Conservation (phyloP, 192 early-diverging fungal species). For the Dissophora ornata region DNA sequence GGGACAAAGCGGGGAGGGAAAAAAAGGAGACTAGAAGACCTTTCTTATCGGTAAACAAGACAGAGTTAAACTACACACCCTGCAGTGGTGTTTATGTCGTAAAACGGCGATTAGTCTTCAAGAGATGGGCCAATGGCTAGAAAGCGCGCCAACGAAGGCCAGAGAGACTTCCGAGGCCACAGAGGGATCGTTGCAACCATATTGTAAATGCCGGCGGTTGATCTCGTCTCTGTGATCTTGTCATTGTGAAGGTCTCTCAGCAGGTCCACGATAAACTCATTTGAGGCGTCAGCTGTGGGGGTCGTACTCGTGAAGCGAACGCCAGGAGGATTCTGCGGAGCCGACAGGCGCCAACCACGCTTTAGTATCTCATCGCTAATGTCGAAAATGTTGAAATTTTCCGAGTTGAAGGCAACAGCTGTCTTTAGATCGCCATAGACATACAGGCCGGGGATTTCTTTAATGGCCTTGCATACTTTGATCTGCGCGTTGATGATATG, state of each 20-base stretch:
- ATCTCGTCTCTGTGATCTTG: constrained; percentile 76
- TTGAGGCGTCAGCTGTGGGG: constrained; percentile 74
- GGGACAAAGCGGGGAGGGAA: not conserved
- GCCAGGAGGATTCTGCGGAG: constrained; percentile 87
- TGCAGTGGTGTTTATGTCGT: too few species aligned
- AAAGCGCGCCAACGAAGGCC: constrained; percentile 89
- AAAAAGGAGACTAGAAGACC: not conserved
- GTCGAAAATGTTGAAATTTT: constrained; percentile 83
- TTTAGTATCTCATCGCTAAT: constrained; percentile 84
- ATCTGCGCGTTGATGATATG: constrained; percentile 76
- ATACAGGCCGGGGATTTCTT: constrained; percentile 70
- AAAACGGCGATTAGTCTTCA: too few species aligned
- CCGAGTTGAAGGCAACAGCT: constrained; percentile 86
- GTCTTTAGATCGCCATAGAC: constrained; percentile 85
- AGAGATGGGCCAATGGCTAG: constrained; percentile 43
- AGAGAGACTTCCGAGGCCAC: constrained; percentile 88
- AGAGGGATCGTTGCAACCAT: constrained; percentile 88
- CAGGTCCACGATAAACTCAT: constrained; percentile 82
- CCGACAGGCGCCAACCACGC: constrained; percentile 87
- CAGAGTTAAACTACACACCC: too few species aligned
- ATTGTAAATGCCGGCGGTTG: constrained; percentile 91
- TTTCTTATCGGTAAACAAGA: too few species aligned
- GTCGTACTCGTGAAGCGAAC: constrained; percentile 92
- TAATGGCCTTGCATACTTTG: constrained; percentile 70
- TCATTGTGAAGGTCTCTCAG: constrained; percentile 73